These are phyloP conservation scores for Ambrosia artemisiifolia DNA, from an alignment of 129 eudicot species.

Conservation along the genomic window DNA sequence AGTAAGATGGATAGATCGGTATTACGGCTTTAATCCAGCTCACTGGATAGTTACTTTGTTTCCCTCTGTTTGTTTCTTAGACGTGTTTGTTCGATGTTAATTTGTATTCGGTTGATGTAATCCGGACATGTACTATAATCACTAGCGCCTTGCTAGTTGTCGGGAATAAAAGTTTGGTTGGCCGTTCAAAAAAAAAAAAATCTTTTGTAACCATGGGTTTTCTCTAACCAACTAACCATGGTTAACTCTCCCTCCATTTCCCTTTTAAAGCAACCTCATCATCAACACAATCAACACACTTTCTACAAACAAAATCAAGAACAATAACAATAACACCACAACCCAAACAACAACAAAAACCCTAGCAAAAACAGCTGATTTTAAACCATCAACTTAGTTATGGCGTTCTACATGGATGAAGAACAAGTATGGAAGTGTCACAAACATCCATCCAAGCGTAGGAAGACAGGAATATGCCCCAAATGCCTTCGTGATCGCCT, in stretches of 20 bases:
- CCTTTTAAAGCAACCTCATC: slow-evolving; percentile 29
- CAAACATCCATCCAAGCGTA: slow-evolving; percentile 69
- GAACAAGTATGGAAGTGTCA: slow-evolving; percentile 70
- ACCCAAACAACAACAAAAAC: not conserved
- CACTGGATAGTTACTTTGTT: no score
- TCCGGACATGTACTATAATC: no score
- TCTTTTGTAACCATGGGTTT: slow-evolving; percentile 14
- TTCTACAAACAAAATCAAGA: not conserved
- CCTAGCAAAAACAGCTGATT: not conserved
- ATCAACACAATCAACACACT: slow-evolving; percentile 6
- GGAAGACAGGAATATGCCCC: slow-evolving; percentile 76
- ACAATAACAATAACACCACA: not conserved
- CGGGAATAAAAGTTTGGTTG: no score
- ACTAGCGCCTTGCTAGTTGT: no score
- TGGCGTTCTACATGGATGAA: slow-evolving; percentile 62
- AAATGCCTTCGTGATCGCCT: slow-evolving; percentile 79
- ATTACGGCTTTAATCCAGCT: no score
- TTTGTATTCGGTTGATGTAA: no score
- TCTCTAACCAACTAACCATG: slow-evolving; percentile 5
- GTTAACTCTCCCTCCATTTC: slow-evolving; percentile 31
- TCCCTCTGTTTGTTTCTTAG: no score
- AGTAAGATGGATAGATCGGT: no score
- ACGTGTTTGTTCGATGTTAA: no score
- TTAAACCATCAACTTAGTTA: not conserved
- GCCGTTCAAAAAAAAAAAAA: no score